These are phyloP conservation scores for Coemansia sp. DNA, from an alignment of 192 early-diverging fungal species.

Conservation along the genomic window DNA sequence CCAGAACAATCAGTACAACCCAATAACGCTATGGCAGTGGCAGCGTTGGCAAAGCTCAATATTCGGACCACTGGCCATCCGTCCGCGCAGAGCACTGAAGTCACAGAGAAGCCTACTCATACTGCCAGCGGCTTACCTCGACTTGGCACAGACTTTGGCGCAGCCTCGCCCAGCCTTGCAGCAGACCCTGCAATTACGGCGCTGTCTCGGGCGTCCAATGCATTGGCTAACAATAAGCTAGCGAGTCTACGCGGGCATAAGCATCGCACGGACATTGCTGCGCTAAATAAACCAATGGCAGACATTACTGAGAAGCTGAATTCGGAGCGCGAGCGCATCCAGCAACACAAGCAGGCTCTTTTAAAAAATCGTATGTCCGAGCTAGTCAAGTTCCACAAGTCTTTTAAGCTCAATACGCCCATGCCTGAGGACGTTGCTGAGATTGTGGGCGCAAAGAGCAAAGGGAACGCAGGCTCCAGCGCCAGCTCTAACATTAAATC, in stretches of 20 bases:
- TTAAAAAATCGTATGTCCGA: constrained; percentile 74
- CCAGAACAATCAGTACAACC: neutral
- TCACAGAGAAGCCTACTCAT: neutral
- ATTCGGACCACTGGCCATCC: constrained; percentile 47
- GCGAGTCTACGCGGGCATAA: constrained; percentile 53
- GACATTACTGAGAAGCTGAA: constrained; percentile 61
- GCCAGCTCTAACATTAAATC: constrained; percentile 13
- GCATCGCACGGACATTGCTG: constrained; percentile 53
- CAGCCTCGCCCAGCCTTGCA: constrained; percentile 14
- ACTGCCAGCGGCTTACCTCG: neutral
- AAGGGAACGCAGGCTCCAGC: constrained; percentile 15
- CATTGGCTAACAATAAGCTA: constrained; percentile 31
- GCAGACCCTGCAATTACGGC: constrained; percentile 39
- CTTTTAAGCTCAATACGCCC: constrained; percentile 77
- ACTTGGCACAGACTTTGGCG: neutral
- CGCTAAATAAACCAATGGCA: constrained; percentile 58
- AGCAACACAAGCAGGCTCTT: constrained; percentile 71
- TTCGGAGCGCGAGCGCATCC: constrained; percentile 74
- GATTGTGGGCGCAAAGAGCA: constrained; percentile 64
- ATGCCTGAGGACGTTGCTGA: constrained; percentile 80
- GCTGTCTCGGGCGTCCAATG: constrained; percentile 25
- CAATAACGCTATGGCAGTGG: constrained; percentile 38
- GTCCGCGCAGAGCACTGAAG: constrained; percentile 1
- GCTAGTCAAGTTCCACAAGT: constrained; percentile 75
- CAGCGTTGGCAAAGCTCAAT: constrained; percentile 51